Conservation (phyloP, 352 stramenopile species). For the Globisporangium nunn region DNA sequence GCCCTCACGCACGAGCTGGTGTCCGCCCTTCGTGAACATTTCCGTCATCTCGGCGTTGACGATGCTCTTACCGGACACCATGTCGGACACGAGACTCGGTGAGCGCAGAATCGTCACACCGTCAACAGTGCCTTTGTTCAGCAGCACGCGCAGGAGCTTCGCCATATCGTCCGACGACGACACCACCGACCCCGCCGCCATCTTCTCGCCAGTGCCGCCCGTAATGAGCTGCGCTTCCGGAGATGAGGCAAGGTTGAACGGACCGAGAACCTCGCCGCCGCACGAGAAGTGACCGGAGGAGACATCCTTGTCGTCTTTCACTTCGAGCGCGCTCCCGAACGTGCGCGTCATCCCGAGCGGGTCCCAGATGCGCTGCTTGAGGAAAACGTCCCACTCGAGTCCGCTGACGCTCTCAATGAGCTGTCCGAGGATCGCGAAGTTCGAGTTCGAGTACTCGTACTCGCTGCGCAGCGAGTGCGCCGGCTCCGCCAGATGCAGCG, state of each 20-base stretch:
- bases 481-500: constrained; percentile 29
- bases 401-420: constrained; percentile 45
- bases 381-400: constrained; percentile 39
- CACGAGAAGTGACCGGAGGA: constrained; percentile 47
- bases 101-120: constrained; percentile 39
- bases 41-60: constrained; percentile 28
- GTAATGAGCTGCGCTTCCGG: constrained; percentile 26
- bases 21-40: constrained; percentile 30
- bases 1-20: constrained; percentile 42
- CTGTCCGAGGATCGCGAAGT: constrained; percentile 56
- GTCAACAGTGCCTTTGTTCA: constrained; percentile 59
- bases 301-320: constrained; percentile 18
- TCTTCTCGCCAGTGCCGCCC: constrained; percentile 16
- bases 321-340: constrained; percentile 26
- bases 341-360: constrained; percentile 56
- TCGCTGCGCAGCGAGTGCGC: constrained; percentile 33
- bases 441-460: constrained; percentile 55
- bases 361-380: constrained; percentile 39
- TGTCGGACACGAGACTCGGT: constrained; percentile 32
- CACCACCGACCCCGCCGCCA: constrained; percentile 37
- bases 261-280: constrained; percentile 30
- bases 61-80: constrained; percentile 48
- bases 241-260: constrained; percentile 30
- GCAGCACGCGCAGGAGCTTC: constrained; percentile 40
- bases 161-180: constrained; percentile 50